phyloP scores from a whole-genome alignment of 2,329 filamentous ascomycete species.

The Triangularia verruculosa region DNA sequence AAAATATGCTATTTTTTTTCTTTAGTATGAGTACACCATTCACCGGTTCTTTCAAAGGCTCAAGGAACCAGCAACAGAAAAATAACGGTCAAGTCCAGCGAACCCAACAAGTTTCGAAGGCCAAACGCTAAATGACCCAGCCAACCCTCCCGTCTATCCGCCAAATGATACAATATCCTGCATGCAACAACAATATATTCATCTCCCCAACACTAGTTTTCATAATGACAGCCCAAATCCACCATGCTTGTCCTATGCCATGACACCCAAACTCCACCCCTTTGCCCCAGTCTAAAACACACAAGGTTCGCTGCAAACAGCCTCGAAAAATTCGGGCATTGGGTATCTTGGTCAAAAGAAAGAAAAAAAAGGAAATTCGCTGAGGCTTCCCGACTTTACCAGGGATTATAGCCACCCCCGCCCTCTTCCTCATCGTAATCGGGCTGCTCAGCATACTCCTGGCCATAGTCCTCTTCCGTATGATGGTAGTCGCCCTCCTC shows the following conservation, averaged over 20 bases:
- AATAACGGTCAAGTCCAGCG: neutral
- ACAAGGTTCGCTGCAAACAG: neutral
- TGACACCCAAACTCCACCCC: neutral
- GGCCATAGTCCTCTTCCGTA: constrained; percentile 12
- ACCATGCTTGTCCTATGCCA: neutral
- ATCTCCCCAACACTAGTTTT: neutral
- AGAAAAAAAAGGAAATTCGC: neutral
- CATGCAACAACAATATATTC: neutral
- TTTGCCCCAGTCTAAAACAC: neutral
- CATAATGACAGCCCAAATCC: neutral
- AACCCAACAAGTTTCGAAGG: neutral
- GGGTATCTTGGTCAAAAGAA: constrained; percentile 5
- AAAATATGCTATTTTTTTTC: neutral
- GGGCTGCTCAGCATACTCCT: constrained; percentile 20
- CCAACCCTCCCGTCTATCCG: neutral
- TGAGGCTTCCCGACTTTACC: constrained; percentile 3
- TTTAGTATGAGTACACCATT: neutral
- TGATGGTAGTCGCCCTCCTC: constrained; percentile 12
- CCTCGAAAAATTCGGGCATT: neutral
- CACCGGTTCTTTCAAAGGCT: neutral
- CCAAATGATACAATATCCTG: neutral
- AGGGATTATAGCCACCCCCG: constrained; percentile 26
- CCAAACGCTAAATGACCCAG: neutral
- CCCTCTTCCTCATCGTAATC: constrained; percentile 19
- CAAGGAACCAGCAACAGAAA: neutral